A percentile compares a stretch with the other conserved stretches of the same genome.
These are phyloP conservation scores for Cordyceps cateniannulata DNA, from an alignment of 2,329 filamentous ascomycete species.

Conservation along the genomic window DNA sequence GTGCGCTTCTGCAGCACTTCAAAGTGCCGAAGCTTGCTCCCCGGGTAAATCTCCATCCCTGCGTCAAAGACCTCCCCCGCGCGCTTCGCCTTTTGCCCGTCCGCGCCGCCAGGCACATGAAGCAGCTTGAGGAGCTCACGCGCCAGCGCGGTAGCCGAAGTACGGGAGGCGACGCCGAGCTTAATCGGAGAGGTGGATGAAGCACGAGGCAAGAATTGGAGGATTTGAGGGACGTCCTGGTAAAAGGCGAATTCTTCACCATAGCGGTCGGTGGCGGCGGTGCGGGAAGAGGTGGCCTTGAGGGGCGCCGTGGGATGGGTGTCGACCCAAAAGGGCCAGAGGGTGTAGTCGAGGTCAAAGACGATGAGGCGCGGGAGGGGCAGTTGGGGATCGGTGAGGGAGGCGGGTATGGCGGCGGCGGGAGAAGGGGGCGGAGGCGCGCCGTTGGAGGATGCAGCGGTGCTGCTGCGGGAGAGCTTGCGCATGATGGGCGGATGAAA, in stretches of 20 bases:
- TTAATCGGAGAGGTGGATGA: slow-evolving; percentile 24
- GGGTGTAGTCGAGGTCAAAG: slow-evolving; percentile 94
- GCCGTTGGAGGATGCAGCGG: slow-evolving; percentile 14
- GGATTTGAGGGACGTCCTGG: slow-evolving; percentile 58
- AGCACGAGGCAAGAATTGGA: slow-evolving; percentile 48
- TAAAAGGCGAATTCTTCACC: slow-evolving; percentile 69
- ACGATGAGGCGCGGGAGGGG: slow-evolving; percentile 79
- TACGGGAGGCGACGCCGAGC: slow-evolving; percentile 74
- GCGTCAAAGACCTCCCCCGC: slow-evolving; percentile 56
- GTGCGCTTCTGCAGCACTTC: slow-evolving; percentile 64
- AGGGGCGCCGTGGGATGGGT: slow-evolving; percentile 79
- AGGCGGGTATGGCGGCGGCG: slow-evolving; percentile 17
- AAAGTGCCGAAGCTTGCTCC: slow-evolving; percentile 82
- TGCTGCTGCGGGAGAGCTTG: slow-evolving; percentile 7
- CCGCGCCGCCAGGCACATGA: slow-evolving; percentile 35
- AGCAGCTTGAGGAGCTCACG: slow-evolving; percentile 73
- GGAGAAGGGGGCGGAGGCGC: slow-evolving; percentile 11
- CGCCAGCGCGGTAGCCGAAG: slow-evolving; percentile 70
- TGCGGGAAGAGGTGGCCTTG: slow-evolving; percentile 38
- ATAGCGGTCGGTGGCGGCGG: slow-evolving; percentile 42
- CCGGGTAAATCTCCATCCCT: slow-evolving; percentile 63
- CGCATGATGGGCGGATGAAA: background rate
- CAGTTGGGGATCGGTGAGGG: slow-evolving; percentile 38
- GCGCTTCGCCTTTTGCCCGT: slow-evolving; percentile 25
- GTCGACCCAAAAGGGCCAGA: slow-evolving; percentile 99